Evolutionary conservation across 768 basidiomycete genomes (phyloP).

Genomic region (Nidula microcarpa): DNA sequence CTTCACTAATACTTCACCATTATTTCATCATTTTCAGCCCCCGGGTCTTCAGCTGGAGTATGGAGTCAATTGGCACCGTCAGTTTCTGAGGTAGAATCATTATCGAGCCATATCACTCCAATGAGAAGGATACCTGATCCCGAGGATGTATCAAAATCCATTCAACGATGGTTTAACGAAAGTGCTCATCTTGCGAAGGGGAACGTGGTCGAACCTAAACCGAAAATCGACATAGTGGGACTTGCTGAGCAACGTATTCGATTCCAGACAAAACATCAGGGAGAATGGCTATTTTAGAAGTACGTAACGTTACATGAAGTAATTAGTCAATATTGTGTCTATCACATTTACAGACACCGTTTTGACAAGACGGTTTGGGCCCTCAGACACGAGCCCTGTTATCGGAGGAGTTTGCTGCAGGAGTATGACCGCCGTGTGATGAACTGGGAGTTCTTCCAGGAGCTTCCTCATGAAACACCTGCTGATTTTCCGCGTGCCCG

Average conservation of each 20-base stretch:
- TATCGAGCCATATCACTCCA: slow-evolving; percentile 9
- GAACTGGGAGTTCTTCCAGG: slow-evolving; percentile 54
- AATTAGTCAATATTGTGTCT: too few relatives aligned
- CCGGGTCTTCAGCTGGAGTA: slow-evolving; percentile 31
- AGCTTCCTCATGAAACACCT: slow-evolving; percentile 20
- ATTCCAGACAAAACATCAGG: neutral
- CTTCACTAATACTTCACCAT: slow-evolving; percentile 8
- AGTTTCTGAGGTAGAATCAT: slow-evolving; percentile 17
- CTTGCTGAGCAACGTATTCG: neutral
- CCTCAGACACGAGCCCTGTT: too few relatives aligned
- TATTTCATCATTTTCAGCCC: slow-evolving; percentile 18
- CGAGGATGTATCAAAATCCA: neutral
- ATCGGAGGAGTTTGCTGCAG: slow-evolving; percentile 23
- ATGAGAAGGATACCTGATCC: slow-evolving; percentile 2
- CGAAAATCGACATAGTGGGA: too few relatives aligned
- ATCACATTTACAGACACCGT: too few relatives aligned
- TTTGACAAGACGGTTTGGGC: too few relatives aligned
- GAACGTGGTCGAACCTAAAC: too few relatives aligned
- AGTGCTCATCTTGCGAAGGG: slow-evolving; percentile 20
- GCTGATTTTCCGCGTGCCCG: slow-evolving; percentile 3
- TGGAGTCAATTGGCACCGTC: slow-evolving; percentile 8
- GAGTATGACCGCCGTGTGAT: slow-evolving; percentile 56
- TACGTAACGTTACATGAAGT: too few relatives aligned
- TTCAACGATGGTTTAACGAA: slow-evolving; percentile 25
- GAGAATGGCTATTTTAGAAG: neutral